A percentile compares a stretch with the other conserved stretches of the same genome.
Evolutionary conservation across 371 early-diverging fungal genomes (phyloP).

Genomic region (Phascolomyces articulosus): DNA sequence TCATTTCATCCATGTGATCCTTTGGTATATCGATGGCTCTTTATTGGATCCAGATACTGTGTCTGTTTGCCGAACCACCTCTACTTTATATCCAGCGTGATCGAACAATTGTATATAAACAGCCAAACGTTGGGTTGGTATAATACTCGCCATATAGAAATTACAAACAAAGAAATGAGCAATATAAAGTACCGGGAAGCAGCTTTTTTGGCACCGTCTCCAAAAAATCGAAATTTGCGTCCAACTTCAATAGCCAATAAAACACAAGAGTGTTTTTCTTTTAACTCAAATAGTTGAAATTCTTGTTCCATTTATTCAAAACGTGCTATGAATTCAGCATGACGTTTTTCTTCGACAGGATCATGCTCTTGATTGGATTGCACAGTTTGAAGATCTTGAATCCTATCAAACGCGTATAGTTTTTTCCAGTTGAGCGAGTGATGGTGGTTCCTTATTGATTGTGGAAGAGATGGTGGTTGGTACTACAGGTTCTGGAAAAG

Average conservation of each 20-base stretch:
- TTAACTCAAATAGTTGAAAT: slow-evolving; percentile 75
- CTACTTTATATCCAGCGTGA: slow-evolving; percentile 82
- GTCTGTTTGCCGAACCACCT: slow-evolving; percentile 82
- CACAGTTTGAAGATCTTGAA: neutral
- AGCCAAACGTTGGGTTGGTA: slow-evolving; percentile 77
- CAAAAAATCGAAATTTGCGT: slow-evolving; percentile 88
- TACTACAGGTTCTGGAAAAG: neutral
- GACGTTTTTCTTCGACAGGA: slow-evolving; percentile 14
- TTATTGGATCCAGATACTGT: slow-evolving; percentile 79
- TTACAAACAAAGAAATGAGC: slow-evolving; percentile 77
- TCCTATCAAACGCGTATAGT: slow-evolving; percentile 5
- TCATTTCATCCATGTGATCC: slow-evolving; percentile 80
- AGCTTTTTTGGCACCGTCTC: slow-evolving; percentile 75
- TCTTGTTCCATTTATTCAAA: slow-evolving; percentile 28
- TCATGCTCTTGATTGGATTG: slow-evolving; percentile 6
- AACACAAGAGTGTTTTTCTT: slow-evolving; percentile 67
- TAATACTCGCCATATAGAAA: slow-evolving; percentile 80
- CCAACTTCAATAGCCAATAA: slow-evolving; percentile 87
- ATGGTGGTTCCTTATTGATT: neutral
- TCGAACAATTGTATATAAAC: slow-evolving; percentile 83
- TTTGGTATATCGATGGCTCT: slow-evolving; percentile 74
- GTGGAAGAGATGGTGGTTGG: neutral
- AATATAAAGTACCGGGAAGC: slow-evolving; percentile 72
- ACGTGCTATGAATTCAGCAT: slow-evolving; percentile 29
- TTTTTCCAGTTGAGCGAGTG: neutral